Conservation (phyloP, 1,284 basidiomycete genomes). For the Trichosporon ovoides region DNA sequence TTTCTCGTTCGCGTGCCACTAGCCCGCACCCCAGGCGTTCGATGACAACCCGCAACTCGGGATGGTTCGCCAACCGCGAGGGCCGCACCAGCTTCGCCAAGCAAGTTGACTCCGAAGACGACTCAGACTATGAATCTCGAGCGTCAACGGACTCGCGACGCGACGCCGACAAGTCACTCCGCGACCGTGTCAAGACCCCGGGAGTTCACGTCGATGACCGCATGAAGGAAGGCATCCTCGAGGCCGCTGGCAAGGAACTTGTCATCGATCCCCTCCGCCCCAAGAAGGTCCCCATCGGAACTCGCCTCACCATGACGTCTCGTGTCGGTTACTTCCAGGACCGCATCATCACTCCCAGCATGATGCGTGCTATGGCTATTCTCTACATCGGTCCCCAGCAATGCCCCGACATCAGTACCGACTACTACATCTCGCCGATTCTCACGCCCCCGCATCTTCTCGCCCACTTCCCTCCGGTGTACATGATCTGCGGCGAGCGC, state of each 20-base stretch:
- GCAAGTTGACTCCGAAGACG: slow-evolving; percentile 18
- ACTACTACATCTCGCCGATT: slow-evolving; percentile 93
- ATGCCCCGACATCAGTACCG: slow-evolving; percentile 86
- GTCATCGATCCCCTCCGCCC: slow-evolving; percentile 26
- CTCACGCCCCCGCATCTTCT: slow-evolving; percentile 76
- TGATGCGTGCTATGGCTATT: slow-evolving; percentile 99
- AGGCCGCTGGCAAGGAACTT: slow-evolving; percentile 14
- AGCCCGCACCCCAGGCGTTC: slow-evolving; percentile 13
- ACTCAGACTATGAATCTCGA: slow-evolving; percentile 26
- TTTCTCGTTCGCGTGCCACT: slow-evolving; percentile 22
- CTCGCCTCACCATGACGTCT: slow-evolving; percentile 90
- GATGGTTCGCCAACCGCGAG: slow-evolving; percentile 57
- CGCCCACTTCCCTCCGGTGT: slow-evolving; percentile 84
- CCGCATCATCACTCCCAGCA: slow-evolving; percentile 79
- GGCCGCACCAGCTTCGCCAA: slow-evolving; percentile 12
- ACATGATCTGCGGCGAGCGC: slow-evolving; percentile 90
- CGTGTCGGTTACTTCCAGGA: slow-evolving; percentile 92
- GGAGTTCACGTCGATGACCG: slow-evolving; percentile 20
- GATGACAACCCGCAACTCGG: slow-evolving; percentile 36
- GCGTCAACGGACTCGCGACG: slow-evolving; percentile 21
- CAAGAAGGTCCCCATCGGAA: slow-evolving; percentile 59
- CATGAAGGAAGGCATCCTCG: slow-evolving; percentile 18
- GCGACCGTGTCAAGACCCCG: slow-evolving; percentile 48
- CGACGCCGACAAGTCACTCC: slow-evolving; percentile 50
- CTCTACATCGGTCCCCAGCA: slow-evolving; percentile 88